Evolutionary conservation across 257 asterid species (phyloP).

Genomic region (Primulina tabacum): DNA sequence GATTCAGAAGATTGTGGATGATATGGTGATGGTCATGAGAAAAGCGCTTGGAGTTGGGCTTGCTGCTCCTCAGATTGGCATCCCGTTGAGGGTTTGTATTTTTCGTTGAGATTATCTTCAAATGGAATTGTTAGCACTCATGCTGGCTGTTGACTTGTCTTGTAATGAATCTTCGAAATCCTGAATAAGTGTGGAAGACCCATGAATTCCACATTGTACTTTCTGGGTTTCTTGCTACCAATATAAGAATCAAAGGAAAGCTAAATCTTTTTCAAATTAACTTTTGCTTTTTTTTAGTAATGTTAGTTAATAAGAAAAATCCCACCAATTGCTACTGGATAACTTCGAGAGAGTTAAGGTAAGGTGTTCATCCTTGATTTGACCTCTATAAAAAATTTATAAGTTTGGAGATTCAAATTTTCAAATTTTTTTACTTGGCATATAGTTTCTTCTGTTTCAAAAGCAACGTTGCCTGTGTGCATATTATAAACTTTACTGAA

Average conservation of each 20-base stretch:
- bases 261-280: no score
- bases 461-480: no score
- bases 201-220: not conserved
- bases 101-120: not conserved
- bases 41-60: conserved; percentile 95
- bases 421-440: not conserved
- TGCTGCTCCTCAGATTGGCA: conserved; percentile 97
- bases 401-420: not conserved
- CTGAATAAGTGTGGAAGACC: not conserved
- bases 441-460: no score
- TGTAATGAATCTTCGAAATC: no score
- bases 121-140: not conserved
- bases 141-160: not conserved
- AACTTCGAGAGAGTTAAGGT: not conserved
- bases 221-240: not conserved
- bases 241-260: no score
- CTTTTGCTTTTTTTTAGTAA: no score
- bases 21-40: conserved; percentile 79
- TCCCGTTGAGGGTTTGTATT: conserved; percentile 66
- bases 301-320: not conserved
- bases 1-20: conserved; percentile 76
- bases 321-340: not conserved
- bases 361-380: not conserved
- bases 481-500: no score
- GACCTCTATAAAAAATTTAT: not conserved